phyloP scores from a whole-genome alignment of 768 basidiomycete species.

The Russula lepida region DNA sequence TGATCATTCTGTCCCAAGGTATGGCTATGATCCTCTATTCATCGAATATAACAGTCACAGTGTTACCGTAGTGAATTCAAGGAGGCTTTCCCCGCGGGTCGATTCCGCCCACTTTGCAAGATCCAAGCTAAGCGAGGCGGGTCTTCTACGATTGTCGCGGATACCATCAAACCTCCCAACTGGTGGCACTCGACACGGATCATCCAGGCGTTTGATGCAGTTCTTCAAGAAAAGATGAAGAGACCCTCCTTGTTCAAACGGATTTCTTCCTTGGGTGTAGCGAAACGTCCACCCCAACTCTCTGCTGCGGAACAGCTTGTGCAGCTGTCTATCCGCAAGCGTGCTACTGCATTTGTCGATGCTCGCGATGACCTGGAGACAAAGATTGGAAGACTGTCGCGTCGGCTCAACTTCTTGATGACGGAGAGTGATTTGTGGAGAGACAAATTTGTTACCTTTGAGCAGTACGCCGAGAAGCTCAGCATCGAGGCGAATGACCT shows the following conservation, averaged over 20 bases:
- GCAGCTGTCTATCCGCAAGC: constrained; percentile 82
- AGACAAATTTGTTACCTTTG: constrained; percentile 90
- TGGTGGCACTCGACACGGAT: constrained; percentile 95
- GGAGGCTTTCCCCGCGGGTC: constrained; percentile 87
- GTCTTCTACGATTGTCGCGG: constrained; percentile 74
- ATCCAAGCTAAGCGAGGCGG: constrained; percentile 79
- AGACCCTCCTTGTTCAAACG: constrained; percentile 84
- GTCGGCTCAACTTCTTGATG: constrained; percentile 86
- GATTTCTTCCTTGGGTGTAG: constrained; percentile 66
- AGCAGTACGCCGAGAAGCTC: constrained; percentile 87
- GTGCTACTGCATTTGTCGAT: constrained; percentile 91
- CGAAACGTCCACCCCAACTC: constrained; percentile 61
- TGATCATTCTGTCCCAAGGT: constrained; percentile 78
- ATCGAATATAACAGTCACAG: neutral
- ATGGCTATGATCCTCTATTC: constrained; percentile 4
- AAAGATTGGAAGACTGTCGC: constrained; percentile 80
- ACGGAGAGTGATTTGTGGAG: constrained; percentile 86
- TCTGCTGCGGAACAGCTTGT: constrained; percentile 68
- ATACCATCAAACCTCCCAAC: constrained; percentile 80
- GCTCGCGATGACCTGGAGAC: constrained; percentile 90
- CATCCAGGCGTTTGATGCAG: constrained; percentile 82
- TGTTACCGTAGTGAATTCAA: constrained; percentile 67
- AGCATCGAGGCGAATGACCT: constrained; percentile 81
- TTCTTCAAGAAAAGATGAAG: constrained; percentile 86
- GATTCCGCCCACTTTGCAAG: constrained; percentile 86